Evolutionary conservation across 805 yeast species (phyloP).

Genomic region (Saturnispora dispora): DNA sequence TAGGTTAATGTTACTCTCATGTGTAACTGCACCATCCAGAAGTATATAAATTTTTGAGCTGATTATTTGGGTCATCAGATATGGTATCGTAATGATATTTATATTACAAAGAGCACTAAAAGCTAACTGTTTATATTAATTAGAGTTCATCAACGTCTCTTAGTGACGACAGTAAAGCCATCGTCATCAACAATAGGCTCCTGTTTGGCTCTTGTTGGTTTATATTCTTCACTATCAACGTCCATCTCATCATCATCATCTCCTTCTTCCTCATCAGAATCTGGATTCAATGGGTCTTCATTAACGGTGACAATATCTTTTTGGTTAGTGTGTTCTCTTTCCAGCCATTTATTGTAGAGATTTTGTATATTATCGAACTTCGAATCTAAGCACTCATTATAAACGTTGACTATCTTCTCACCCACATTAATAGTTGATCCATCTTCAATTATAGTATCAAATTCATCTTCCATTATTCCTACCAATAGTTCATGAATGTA

Average conservation of each 20-base stretch:
- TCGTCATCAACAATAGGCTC: conserved; percentile 85
- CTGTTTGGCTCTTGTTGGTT: conserved; percentile 28
- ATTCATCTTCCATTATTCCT: conserved; percentile 92
- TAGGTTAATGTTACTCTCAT: too few species aligned
- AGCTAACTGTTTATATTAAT: neutral
- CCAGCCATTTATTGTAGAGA: conserved; percentile 50
- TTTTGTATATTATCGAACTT: conserved; percentile 49
- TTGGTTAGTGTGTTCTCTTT: conserved; percentile 36
- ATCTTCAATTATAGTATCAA: conserved; percentile 81
- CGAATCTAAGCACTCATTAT: conserved; percentile 49
- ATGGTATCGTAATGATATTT: neutral
- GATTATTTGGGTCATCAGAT: neutral
- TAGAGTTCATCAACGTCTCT: conserved; percentile 29
- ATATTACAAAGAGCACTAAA: neutral
- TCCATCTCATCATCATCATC: conserved; percentile 37
- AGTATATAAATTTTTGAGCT: too few species aligned
- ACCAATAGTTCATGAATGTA: conserved; percentile 77
- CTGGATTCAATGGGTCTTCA: conserved; percentile 58
- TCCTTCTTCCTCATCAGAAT: conserved; percentile 39
- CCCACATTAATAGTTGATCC: conserved; percentile 77
- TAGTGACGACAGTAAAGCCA: conserved; percentile 84
- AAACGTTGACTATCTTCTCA: conserved; percentile 51
- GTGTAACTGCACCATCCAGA: neutral
- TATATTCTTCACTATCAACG: conserved; percentile 31
- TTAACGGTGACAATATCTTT: conserved; percentile 36